A percentile compares a stretch with the other conserved stretches of the same genome.
Conservation (phyloP, 352 stramenopile genomes). For the Globisporangium cylindrosporum region DNA sequence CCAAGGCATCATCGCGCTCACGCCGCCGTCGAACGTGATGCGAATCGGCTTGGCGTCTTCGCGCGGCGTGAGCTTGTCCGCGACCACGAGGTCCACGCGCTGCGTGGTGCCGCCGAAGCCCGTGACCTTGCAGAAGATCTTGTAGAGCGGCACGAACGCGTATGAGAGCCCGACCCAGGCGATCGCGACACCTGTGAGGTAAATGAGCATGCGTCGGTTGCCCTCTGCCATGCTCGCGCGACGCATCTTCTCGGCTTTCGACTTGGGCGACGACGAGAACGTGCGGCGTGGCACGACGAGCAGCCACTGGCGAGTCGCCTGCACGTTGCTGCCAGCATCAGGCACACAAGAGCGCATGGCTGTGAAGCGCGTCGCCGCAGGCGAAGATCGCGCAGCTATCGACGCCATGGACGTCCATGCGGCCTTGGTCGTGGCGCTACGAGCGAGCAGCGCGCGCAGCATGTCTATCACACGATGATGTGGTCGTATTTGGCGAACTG, state of each 20-base stretch:
- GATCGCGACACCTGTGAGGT: conserved; percentile 91
- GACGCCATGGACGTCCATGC: not conserved
- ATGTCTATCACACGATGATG: conserved; percentile 12
- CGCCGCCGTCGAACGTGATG: conserved; percentile 95
- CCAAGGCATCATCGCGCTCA: conserved; percentile 95
- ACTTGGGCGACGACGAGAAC: conserved; percentile 46
- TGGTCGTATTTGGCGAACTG: conserved; percentile 19
- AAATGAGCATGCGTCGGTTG: conserved; percentile 92
- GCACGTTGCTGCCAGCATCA: conserved; percentile 1
- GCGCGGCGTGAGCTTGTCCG: conserved; percentile 88
- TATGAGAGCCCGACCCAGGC: conserved; percentile 95
- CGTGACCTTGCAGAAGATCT: conserved; percentile 98
- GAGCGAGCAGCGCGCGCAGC: conserved; percentile 15
- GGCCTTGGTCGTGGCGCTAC: not conserved
- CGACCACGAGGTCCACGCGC: conserved; percentile 67
- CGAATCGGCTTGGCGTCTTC: conserved; percentile 92
- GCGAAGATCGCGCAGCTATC: not conserved
- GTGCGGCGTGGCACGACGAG: conserved; percentile 25
- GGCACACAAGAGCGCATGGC: not conserved
- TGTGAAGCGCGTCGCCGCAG: not conserved
- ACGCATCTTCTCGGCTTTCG: conserved; percentile 39
- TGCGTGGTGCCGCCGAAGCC: conserved; percentile 96
- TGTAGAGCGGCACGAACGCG: conserved; percentile 97
- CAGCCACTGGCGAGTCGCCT: conserved; percentile 13
- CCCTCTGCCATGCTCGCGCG: conserved; percentile 69